Percentiles rank a stretch among this genome's conserved stretches.
Evolutionary conservation across 805 yeast species (phyloP).

Genomic region (Saccharomyces kudriavzevii): DNA sequence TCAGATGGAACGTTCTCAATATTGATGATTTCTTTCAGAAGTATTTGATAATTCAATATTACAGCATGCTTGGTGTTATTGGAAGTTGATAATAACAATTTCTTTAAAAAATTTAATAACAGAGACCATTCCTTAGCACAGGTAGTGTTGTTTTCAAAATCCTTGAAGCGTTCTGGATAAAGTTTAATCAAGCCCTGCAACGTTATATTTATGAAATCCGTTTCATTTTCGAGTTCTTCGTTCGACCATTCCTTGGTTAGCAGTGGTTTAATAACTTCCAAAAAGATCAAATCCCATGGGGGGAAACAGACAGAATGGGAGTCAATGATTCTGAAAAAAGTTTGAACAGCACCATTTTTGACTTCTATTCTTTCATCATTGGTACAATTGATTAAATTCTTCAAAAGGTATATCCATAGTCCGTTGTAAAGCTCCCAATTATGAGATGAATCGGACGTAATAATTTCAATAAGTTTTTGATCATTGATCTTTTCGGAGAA

Average conservation of each 20-base stretch:
- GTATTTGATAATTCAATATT: constrained; percentile 45
- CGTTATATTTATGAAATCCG: constrained; percentile 55
- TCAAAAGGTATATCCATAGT: constrained; percentile 58
- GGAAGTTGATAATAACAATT: constrained; percentile 36
- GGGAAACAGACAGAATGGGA: constrained; percentile 54
- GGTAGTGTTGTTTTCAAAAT: constrained; percentile 18
- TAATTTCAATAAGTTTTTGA: constrained; percentile 23
- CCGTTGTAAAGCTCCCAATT: constrained; percentile 30
- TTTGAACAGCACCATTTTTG: constrained; percentile 82
- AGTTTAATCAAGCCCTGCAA: constrained; percentile 60
- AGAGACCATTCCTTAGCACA: constrained; percentile 45
- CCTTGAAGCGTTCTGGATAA: constrained; percentile 43
- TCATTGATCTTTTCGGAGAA: constrained; percentile 12
- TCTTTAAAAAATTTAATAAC: constrained; percentile 42
- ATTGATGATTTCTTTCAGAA: constrained; percentile 39
- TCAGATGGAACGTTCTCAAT: constrained; percentile 26
- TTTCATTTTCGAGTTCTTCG: constrained; percentile 36
- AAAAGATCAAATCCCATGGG: constrained; percentile 62
- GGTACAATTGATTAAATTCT: constrained; percentile 54
- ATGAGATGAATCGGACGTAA: constrained; percentile 14
- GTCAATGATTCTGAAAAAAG: constrained; percentile 74
- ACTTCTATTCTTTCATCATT: constrained; percentile 68
- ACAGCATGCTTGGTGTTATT: constrained; percentile 40
- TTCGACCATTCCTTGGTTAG: constrained; percentile 27
- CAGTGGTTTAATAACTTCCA: constrained; percentile 52